Conservation (phyloP, 805 yeast species). For the Tetrapisispora nanseiensis region DNA sequence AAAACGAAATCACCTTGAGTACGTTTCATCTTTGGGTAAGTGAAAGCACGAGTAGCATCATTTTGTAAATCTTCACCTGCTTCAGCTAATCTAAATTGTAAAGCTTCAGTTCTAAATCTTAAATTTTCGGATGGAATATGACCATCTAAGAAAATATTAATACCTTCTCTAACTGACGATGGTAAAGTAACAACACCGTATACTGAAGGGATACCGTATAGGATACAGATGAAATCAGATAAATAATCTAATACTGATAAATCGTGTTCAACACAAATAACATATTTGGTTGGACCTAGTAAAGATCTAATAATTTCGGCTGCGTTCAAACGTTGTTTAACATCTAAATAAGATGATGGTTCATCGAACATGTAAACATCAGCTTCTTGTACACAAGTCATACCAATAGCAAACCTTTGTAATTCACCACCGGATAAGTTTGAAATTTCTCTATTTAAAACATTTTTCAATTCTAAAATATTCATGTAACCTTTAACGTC, state of each 20-base stretch:
- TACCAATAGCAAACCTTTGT: slow-evolving; percentile 95
- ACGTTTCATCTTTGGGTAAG: slow-evolving; percentile 75
- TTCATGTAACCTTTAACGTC: slow-evolving; percentile 55
- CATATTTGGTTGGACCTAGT: slow-evolving; percentile 65
- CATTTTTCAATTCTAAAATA: slow-evolving; percentile 63
- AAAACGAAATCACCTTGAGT: slow-evolving; percentile 95
- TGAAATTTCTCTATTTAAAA: slow-evolving; percentile 77
- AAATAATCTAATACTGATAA: slow-evolving; percentile 92
- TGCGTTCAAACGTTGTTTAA: slow-evolving; percentile 96
- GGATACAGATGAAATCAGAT: slow-evolving; percentile 92
- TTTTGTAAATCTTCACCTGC: slow-evolving; percentile 54
- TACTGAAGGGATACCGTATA: slow-evolving; percentile 96
- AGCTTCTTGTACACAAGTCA: slow-evolving; percentile 92
- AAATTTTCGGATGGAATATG: slow-evolving; percentile 93
- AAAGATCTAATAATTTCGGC: slow-evolving; percentile 88
- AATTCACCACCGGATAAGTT: slow-evolving; percentile 97
- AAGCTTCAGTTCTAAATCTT: slow-evolving; percentile 92
- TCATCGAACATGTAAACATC: slow-evolving; percentile 98
- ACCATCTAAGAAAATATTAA: slow-evolving; percentile 96
- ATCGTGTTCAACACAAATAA: slow-evolving; percentile 98
- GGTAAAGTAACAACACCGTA: slow-evolving; percentile 98
- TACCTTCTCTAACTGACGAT: slow-evolving; percentile 96
- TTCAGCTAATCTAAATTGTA: slow-evolving; percentile 87
- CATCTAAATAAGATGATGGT: slow-evolving; percentile 97
- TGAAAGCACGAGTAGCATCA: slow-evolving; percentile 70